phyloP scores from a whole-genome alignment of 352 stramenopile species.

The Pythium graminicola region DNA sequence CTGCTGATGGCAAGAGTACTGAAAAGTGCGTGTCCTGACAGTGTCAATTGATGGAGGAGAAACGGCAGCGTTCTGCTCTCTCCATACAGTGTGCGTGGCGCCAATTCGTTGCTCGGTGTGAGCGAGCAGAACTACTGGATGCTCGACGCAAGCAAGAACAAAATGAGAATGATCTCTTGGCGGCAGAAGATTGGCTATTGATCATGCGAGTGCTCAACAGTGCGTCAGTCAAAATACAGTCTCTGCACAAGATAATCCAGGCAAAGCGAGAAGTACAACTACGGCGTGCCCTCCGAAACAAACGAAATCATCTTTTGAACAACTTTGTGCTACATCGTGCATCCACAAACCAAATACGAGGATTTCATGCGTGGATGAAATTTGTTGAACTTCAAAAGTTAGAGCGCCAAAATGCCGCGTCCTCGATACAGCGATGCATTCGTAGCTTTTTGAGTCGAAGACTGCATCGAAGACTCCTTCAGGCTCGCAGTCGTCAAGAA shows the following conservation, averaged over 20 bases:
- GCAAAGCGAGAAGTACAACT: constrained; percentile 24
- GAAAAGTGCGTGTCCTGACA: too few relatives aligned
- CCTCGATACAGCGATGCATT: constrained; percentile 34
- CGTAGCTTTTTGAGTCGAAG: constrained; percentile 33
- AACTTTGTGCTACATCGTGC: constrained; percentile 31
- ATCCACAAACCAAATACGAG: constrained; percentile 20
- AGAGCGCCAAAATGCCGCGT: constrained; percentile 28
- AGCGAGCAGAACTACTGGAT: constrained; percentile 23
- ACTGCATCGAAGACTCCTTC: constrained; percentile 32
- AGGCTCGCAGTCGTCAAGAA: constrained; percentile 31
- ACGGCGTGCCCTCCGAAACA: constrained; percentile 9
- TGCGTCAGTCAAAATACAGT: constrained; percentile 45
- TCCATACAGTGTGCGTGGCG: constrained; percentile 49
- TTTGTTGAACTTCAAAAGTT: constrained; percentile 32
- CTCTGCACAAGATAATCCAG: constrained; percentile 34
- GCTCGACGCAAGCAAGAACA: constrained; percentile 31
- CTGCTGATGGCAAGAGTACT: neutral
- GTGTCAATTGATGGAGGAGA: constrained; percentile 25
- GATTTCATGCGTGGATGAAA: constrained; percentile 32
- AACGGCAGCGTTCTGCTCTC: constrained; percentile 24
- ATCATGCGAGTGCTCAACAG: constrained; percentile 35
- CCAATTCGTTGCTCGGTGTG: constrained; percentile 18
- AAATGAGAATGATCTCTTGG: constrained; percentile 32
- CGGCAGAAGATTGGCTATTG: constrained; percentile 33
- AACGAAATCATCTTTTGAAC: constrained; percentile 32